Base-by-base conservation (phyloP, 1,284 basidiomycete genomes). In the Acaromyces ingoldii region DNA sequence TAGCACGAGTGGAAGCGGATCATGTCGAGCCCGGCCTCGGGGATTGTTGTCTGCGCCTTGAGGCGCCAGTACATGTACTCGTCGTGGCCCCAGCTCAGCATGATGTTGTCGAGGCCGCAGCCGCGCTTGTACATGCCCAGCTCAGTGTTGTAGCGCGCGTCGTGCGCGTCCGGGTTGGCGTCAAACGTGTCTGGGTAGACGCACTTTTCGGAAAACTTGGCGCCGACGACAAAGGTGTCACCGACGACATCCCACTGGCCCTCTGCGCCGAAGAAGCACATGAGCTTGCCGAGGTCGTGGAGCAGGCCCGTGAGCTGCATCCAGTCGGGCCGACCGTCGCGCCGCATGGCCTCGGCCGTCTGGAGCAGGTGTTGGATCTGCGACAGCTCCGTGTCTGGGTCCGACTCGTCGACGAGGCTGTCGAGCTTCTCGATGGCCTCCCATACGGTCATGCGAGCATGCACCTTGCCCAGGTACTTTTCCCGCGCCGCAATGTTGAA, bases 1-100 rank as follows among this genome's bases (percentile, higher is more conserved):
- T 92, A 92, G 81, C 92, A 92, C 65, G 86, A 88, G 79, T 93
- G 90, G 77, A 89, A 92, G 24, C 90, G 84, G 70, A 93, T 89
- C 90, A 93, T 93, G 24, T 86, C 84, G 31, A 93, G 80, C 0
- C 82, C 90, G 66, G 88, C 89, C 49, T 82, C 81, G 0, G 90
- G 90, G 0, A 93, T 83, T n/a, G 81, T 81, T 0, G 60, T 64
- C 19, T 67, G 57, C 30, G 60, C 51, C 53, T 63, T 65, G 31
- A 51, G 57, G 24, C 63, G 57, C 38, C 58, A 52, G 57, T 64
- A 65, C 33, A 67, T 55, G 48, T 67, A 62, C 40, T 66, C 89
- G 70, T 91, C 89, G 72, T 92, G 90, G 4, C 89, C 89, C 85
- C 87, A 91, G 25, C 84, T 86, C 29, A 92, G 78, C 87, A 91